These are phyloP conservation scores for Cryptosporidium meleagridis DNA, from an alignment of 169 alveolate genomes.

Conservation along the genomic window DNA sequence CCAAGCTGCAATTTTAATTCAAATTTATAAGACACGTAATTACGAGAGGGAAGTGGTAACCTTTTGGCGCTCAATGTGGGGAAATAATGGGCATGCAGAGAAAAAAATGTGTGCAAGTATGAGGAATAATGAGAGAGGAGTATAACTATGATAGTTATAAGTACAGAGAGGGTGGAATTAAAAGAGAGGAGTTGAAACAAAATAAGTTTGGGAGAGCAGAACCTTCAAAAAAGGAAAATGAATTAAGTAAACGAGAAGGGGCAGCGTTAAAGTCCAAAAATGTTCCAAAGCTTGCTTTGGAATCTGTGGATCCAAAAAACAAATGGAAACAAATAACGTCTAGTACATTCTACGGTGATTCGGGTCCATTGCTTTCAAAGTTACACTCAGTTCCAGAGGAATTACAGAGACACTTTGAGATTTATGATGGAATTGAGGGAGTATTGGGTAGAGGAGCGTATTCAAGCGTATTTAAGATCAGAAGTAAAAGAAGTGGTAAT, in stretches of 20 bases:
- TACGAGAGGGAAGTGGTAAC: constrained; percentile 18
- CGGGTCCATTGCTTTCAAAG: constrained; percentile 59
- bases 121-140: constrained; percentile 48
- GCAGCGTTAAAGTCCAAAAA: constrained; percentile 1
- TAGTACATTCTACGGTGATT: constrained; percentile 63
- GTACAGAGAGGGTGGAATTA: not conserved
- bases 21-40: constrained; percentile 10
- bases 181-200: not conserved
- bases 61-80: constrained; percentile 56
- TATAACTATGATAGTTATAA: constrained; percentile 47
- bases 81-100: constrained; percentile 44
- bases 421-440: constrained; percentile 60
- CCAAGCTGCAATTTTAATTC: not conserved
- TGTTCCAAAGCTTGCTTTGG: constrained; percentile 1
- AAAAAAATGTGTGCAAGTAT: constrained; percentile 1
- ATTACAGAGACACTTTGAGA: constrained; percentile 41
- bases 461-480: constrained; percentile 65
- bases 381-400: constrained; percentile 71
- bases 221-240: constrained; percentile 6
- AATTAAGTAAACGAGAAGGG: not conserved
- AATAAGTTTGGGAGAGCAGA: not conserved
- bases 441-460: constrained; percentile 73
- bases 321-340: constrained; percentile 60
- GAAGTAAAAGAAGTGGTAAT: constrained; percentile 67
- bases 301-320: not conserved